A percentile compares a stretch with the other conserved stretches of the same genome.
Conservation (phyloP, 1,284 basidiomycete species). For the Ustilago hordei region DNA sequence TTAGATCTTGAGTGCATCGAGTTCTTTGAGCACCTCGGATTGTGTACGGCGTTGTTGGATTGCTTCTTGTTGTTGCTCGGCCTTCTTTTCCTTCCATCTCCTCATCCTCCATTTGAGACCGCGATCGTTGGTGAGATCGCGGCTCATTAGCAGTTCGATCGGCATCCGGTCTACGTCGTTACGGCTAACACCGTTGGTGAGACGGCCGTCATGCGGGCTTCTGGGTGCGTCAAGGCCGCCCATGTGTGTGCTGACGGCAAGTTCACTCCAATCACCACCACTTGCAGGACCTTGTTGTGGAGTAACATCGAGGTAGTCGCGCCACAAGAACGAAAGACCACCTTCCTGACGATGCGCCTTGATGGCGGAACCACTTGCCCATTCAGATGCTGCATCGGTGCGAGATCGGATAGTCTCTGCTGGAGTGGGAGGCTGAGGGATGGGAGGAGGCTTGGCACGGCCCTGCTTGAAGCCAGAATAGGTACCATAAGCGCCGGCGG, state of each 20-base stretch:
- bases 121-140: constrained; percentile 61
- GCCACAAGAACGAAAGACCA: constrained; percentile 61
- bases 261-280: constrained; percentile 58
- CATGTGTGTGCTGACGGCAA: constrained; percentile 18
- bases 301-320: constrained; percentile 65
- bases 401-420: constrained; percentile 53
- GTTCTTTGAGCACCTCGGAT: constrained; percentile 55
- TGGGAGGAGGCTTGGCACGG: constrained; percentile 56
- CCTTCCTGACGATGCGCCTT: constrained; percentile 53
- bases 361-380: constrained; percentile 48
- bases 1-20: constrained; percentile 55
- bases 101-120: constrained; percentile 66
- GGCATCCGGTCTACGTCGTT: constrained; percentile 66
- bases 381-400: constrained; percentile 43
- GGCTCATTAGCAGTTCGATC: constrained; percentile 66
- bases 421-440: constrained; percentile 63
- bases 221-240: constrained; percentile 33
- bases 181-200: constrained; percentile 35
- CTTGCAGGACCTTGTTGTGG: constrained; percentile 62
- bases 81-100: constrained; percentile 54
- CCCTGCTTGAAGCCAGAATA: constrained; percentile 53
- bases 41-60: constrained; percentile 18
- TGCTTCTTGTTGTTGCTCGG: constrained; percentile 27
- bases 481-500: constrained; percentile 45
- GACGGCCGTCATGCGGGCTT: constrained; percentile 38